Conservation (phyloP, 2,329 filamentous ascomycete species). For the Cercospora berteroae region DNA sequence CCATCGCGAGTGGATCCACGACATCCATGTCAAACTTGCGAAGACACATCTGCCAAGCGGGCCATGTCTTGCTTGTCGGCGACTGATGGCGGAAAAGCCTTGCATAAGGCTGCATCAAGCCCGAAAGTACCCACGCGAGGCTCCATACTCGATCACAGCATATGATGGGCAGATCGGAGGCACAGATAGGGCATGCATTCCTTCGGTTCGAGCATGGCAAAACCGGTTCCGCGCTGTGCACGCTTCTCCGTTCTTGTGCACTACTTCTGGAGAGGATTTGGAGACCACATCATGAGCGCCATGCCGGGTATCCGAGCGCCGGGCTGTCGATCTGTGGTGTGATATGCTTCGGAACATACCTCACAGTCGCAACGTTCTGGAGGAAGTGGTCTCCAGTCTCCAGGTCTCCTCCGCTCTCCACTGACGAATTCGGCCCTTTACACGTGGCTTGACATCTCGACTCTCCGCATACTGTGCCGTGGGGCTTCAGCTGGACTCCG, state of each 20-base stretch:
- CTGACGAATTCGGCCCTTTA: neutral
- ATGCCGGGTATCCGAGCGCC: neutral
- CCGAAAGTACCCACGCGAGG: neutral
- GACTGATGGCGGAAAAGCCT: neutral
- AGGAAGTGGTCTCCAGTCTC: neutral
- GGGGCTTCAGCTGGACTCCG: neutral
- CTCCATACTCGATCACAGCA: neutral
- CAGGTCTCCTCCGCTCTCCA: neutral
- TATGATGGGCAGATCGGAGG: neutral
- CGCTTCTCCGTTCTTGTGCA: neutral
- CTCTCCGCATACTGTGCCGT: neutral
- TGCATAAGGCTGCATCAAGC: neutral
- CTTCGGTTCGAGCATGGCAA: neutral
- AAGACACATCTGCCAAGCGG: conserved; percentile 2
- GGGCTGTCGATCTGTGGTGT: neutral
- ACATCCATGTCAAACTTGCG: conserved; percentile 1
- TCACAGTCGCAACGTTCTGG: neutral
- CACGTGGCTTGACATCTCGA: neutral
- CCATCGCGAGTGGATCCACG: neutral
- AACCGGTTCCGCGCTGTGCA: neutral
- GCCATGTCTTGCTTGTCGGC: conserved; percentile 2
- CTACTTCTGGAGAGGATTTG: neutral
- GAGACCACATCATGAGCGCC: neutral
- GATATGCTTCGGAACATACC: neutral
- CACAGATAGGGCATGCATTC: neutral